phyloP scores from a whole-genome alignment of 2,329 filamentous ascomycete species.

The Epichloe typhina region DNA sequence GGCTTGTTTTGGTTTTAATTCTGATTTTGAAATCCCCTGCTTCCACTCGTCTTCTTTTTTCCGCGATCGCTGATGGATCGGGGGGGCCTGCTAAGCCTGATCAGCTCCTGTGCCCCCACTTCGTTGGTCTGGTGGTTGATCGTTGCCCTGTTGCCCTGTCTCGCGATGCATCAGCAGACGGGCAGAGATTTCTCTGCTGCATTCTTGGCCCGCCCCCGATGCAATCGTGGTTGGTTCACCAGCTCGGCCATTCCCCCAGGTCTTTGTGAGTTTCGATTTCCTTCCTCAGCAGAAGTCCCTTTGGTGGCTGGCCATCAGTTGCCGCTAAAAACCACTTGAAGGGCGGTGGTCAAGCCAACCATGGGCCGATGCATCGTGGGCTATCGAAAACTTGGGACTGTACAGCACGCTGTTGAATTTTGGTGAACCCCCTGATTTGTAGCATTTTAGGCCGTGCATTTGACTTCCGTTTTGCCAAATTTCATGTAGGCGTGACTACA shows the following conservation, averaged over 20 bases:
- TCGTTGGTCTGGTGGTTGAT: constrained; percentile 2
- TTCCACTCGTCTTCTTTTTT: constrained; percentile 6
- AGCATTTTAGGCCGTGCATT: too few relatives aligned
- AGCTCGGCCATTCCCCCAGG: neutral
- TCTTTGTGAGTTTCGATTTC: neutral
- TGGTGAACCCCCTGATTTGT: too few relatives aligned
- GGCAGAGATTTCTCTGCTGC: constrained; percentile 9
- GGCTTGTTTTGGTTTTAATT: constrained; percentile 12
- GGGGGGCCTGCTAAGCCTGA: constrained; percentile 6
- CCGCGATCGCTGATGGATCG: constrained; percentile 2
- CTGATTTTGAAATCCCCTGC: neutral
- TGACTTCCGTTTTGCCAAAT: too few relatives aligned
- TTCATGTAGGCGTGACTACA: too few relatives aligned
- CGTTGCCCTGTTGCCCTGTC: constrained; percentile 4
- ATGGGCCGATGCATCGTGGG: neutral
- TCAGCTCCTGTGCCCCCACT: constrained; percentile 4
- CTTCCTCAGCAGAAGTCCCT: neutral
- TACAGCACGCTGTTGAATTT: too few relatives aligned
- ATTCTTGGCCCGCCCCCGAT: constrained; percentile 1
- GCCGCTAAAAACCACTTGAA: neutral
- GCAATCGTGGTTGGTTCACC: neutral
- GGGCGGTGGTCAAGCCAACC: neutral
- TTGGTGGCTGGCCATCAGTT: neutral
- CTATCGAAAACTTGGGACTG: too few relatives aligned
- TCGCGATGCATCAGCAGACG: constrained; percentile 10